Conservation (phyloP, 306 rosid species). For the Vigna nakashimae region DNA sequence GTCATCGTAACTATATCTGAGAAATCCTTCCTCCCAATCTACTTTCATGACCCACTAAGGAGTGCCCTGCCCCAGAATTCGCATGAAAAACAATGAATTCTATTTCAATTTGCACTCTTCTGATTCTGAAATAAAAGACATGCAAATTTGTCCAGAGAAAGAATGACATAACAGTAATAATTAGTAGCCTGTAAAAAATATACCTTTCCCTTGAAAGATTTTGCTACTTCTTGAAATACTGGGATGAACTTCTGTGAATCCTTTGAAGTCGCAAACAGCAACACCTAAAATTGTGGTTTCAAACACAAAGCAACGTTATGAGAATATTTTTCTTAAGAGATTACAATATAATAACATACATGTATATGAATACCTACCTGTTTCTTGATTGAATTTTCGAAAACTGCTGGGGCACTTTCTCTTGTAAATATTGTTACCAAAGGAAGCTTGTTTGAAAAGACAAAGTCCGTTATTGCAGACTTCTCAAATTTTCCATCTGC, state of each 20-base stretch:
- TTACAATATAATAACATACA: conserved; percentile 1
- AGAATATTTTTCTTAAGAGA: conserved; percentile 27
- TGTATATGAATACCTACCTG: conserved; percentile 68
- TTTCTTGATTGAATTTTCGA: conserved; percentile 92
- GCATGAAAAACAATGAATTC: background rate
- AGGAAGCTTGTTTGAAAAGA: conserved; percentile 85
- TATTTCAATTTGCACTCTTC: conserved; percentile 7
- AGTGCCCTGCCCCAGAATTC: conserved; percentile 13
- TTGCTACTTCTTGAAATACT: conserved; percentile 79
- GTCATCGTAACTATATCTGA: conserved; percentile 23
- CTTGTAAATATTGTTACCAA: conserved; percentile 81
- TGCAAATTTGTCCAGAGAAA: conserved; percentile 19
- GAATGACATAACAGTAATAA: conserved; percentile 8
- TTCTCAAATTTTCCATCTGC: conserved; percentile 80
- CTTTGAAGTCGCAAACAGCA: conserved; percentile 75
- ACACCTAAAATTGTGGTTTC: conserved; percentile 58
- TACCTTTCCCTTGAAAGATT: conserved; percentile 95
- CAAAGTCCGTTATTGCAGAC: conserved; percentile 78
- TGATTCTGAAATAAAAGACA: conserved; percentile 25
- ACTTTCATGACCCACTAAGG: conserved; percentile 18
- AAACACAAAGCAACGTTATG: conserved; percentile 27
- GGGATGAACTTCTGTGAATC: conserved; percentile 78
- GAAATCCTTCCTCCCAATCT: conserved; percentile 14
- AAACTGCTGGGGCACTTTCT: conserved; percentile 84
- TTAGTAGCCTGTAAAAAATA: conserved; percentile 28